Conservation (phyloP, 2,329 filamentous ascomycete species). For the Cercospora sp. region DNA sequence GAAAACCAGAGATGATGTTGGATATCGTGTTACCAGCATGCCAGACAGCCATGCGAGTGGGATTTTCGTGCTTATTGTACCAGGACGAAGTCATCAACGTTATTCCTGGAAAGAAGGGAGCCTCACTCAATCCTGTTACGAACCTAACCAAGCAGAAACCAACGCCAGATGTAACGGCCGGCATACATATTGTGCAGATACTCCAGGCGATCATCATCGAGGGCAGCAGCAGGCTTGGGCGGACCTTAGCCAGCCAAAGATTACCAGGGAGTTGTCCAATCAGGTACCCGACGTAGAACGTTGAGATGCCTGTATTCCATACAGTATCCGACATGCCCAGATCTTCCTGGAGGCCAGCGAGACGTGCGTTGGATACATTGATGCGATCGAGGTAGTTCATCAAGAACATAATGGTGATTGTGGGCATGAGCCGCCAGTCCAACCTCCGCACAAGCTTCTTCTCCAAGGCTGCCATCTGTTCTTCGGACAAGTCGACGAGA, state of each 20-base stretch:
- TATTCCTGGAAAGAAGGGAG: background rate
- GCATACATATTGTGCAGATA: slow-evolving; percentile 50
- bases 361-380: slow-evolving; percentile 44
- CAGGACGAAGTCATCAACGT: background rate
- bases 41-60: background rate
- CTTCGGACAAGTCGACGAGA: slow-evolving; percentile 31
- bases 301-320: slow-evolving; percentile 46
- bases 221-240: slow-evolving; percentile 38
- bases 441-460: slow-evolving; percentile 35
- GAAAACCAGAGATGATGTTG: background rate
- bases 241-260: slow-evolving; percentile 40
- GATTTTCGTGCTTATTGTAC: background rate
- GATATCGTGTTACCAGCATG: background rate
- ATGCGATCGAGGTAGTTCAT: slow-evolving; percentile 44
- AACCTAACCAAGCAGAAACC: slow-evolving; percentile 41
- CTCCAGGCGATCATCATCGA: slow-evolving; percentile 47
- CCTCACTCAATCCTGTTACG: slow-evolving; percentile 42
- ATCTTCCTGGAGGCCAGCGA: slow-evolving; percentile 44
- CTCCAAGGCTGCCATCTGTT: slow-evolving; percentile 24
- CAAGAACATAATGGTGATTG: slow-evolving; percentile 38
- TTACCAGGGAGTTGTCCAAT: slow-evolving; percentile 50
- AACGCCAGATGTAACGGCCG: slow-evolving; percentile 40
- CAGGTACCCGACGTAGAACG: slow-evolving; percentile 49
- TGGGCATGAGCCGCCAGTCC: slow-evolving; percentile 38
- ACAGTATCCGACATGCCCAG: slow-evolving; percentile 38